Base-by-base conservation (phyloP, 1,284 basidiomycete genomes). In the Puccinia polysora region DNA sequence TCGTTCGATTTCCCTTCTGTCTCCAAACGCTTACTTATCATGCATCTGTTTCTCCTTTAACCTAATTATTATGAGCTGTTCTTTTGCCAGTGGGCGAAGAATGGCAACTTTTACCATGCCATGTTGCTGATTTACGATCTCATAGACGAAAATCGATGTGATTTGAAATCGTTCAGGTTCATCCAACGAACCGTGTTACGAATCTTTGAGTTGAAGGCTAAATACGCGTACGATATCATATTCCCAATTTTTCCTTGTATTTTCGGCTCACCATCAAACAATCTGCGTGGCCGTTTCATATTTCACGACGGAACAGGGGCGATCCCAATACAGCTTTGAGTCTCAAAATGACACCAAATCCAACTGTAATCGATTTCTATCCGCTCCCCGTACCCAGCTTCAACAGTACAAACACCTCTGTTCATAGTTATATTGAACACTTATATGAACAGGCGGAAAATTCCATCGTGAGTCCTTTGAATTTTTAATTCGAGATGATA, bases 161-260 rank as follows among this genome's bases (percentile, higher is more conserved):
- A 34, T 28, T 43, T 38, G 23, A 36, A 59, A 45, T 56, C 53
- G 34, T 69, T 69, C 45, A 49, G 23, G 30, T 49, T 49, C 45
- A 56, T 69, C 18, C 65, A 69, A 49, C 25, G 50, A 25, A 69
- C 55, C 8, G 32, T 69, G 14, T 69, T 59, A 30, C 38, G 59
- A 25, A 49, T 69, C 5, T 59, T 69, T 36, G 14, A 43, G 50
- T 30, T 69, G 23, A 69, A 69, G 38, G 65, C 65, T 25, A 34
- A 47, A 8, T 34, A 69, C 15, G 65, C 58, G 65, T 69, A 18
- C 34, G 62, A n/a, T n/a, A n/a, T n/a, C n/a, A n/a, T n/a, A n/a
- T n/a, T n/a, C n/a, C n/a, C n/a, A n/a, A n/a, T n/a, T n/a, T n/a
- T n/a, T n/a, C n/a, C n/a, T n/a, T n/a, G n/a, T n/a, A n/a, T n/a